phyloP scores from a whole-genome alignment of 129 eudicot genomes.

The Calendula officinalis region DNA sequence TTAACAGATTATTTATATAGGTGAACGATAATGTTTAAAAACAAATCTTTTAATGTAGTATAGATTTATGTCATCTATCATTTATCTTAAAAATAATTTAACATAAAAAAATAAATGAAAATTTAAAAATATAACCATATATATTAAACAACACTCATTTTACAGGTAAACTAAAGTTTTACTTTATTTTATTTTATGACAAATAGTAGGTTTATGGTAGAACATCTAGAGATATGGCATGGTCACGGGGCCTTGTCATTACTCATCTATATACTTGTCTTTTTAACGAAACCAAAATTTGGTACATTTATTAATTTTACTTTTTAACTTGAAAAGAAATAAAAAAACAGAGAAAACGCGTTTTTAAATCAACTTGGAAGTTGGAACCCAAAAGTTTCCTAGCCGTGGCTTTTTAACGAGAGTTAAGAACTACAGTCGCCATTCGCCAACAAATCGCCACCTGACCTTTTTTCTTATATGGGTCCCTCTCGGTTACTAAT shows the following conservation, averaged over 20 bases:
- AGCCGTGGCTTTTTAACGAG: not conserved
- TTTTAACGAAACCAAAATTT: too few species aligned
- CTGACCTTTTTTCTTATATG: not conserved
- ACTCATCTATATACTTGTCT: too few species aligned
- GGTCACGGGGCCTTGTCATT: slow-evolving; percentile 42
- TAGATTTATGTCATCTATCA: too few species aligned
- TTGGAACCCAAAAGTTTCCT: not conserved
- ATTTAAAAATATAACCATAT: too few species aligned
- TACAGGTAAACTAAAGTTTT: slow-evolving; percentile 7
- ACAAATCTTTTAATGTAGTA: too few species aligned
- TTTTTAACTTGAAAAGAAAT: not conserved
- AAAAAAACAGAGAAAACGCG: slow-evolving; percentile 18
- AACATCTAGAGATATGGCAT: slow-evolving; percentile 41
- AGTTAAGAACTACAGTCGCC: slow-evolving; percentile 23
- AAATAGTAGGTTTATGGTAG: slow-evolving; percentile 33
- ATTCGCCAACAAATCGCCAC: slow-evolving; percentile 32
- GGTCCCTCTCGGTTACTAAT: not conserved
- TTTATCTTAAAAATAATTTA: too few species aligned
- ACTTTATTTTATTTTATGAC: slow-evolving; percentile 21
- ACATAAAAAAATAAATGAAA: too few species aligned
- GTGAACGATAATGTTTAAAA: too few species aligned
- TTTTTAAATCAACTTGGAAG: slow-evolving; percentile 6
- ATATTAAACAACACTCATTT: too few species aligned
- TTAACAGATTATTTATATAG: too few species aligned
- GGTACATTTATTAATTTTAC: too few species aligned